These are phyloP conservation scores for Penicillium rolfsii DNA, from an alignment of 2,329 filamentous ascomycete species.

Conservation along the genomic window DNA sequence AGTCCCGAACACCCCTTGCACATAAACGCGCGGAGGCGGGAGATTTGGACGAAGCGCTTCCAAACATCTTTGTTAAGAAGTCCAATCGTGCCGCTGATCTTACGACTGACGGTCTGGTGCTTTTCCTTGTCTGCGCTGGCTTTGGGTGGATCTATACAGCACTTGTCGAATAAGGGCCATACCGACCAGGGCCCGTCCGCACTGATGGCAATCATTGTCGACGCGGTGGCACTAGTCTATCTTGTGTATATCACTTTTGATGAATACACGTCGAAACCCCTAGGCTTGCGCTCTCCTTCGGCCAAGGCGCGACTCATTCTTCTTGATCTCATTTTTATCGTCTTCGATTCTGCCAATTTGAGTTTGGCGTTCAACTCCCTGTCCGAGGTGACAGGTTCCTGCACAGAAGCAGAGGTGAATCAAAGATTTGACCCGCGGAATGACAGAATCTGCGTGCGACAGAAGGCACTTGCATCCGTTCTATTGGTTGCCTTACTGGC, in stretches of 20 bases:
- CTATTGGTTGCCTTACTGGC: conserved; percentile 79
- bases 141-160: conserved; percentile 74
- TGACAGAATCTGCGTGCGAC: conserved; percentile 61
- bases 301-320: conserved; percentile 89
- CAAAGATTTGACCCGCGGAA: conserved; percentile 39
- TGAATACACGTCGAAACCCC: conserved; percentile 91
- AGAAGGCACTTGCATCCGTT: conserved; percentile 75
- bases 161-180: conserved; percentile 55
- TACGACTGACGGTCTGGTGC: conserved; percentile 78
- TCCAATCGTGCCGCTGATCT: conserved; percentile 80
- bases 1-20: conserved; percentile 55
- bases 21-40: conserved; percentile 52
- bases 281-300: conserved; percentile 80
- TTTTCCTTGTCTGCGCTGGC: conserved; percentile 83
- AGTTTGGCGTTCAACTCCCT: conserved; percentile 86
- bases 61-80: conserved; percentile 75
- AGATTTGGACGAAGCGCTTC: conserved; percentile 61
- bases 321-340: conserved; percentile 92
- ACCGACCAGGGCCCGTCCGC: conserved; percentile 71
- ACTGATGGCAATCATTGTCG: conserved; percentile 85
- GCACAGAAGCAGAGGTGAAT: conserved; percentile 52
- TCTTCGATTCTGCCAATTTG: conserved; percentile 93
- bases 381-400: conserved; percentile 64
- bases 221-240: conserved; percentile 86
- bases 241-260: conserved; percentile 93